Evolutionary conservation across 257 asterid species (phyloP), one percentile per base, ranked within the genome.

Genomic region (Primulina huaijiensis): DNA sequence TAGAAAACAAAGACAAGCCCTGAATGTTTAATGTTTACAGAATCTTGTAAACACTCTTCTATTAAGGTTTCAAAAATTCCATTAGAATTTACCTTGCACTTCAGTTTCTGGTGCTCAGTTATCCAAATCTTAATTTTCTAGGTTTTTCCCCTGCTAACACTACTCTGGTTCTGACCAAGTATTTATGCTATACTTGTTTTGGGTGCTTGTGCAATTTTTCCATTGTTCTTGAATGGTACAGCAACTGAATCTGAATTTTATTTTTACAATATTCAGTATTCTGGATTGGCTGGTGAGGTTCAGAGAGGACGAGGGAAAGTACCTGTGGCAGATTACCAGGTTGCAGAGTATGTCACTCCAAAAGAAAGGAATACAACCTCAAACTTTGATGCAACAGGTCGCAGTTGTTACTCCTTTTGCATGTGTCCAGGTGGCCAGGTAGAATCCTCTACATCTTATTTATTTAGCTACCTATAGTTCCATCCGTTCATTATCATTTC

Each of bases 361-460:
- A 70, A 78, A 59, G 75, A 73, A 53, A 70, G 53, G 71, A 68
- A 69, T 50, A 58, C 66, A 71, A 38, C 79, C 52, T 72, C 83
- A 20, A 70, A 65, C 76, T 70, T 65, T 71, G 86, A 76, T 61
- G 81, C 80, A 69, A 69, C 64, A 38, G 73, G 62, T 67, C 92
- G 88, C 37, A 85, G 91, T 67, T 90, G 97, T 82, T 93, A 93
- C 85, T 93, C 99, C 64, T 93, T 93, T 78, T 93, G 99, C 88
- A 93, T 93, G 99, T 93, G 99, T 79, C 99, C 99, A 46, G 99
- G 99, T 33, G 99, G 99, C 69, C 97, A 93, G 97, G 99, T 89
- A 84, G 19, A 46, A 14, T 14, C 55, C 19, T 46, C 19, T 46
- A 14, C 19, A 14, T 14, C 19, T 46, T 46, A 4, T 46, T 46